A percentile compares a stretch with the other conserved stretches of the same genome.
Evolutionary conservation across 495 filamentous ascomycete species (phyloP).

Genomic region (Tuber brumale): DNA sequence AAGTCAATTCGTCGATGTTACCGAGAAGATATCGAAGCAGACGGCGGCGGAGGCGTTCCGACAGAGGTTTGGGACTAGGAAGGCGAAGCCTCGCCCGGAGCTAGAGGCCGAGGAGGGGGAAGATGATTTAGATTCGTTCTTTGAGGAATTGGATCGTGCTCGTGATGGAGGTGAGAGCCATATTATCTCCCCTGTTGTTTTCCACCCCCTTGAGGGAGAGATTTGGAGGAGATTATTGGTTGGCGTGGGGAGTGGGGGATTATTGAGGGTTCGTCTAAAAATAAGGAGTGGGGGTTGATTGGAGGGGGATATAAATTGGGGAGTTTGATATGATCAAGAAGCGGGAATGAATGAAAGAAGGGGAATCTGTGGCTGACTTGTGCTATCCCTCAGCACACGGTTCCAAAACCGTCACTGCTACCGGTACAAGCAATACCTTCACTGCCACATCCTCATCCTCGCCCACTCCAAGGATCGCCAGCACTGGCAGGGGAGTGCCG

Average conservation of each 20-base stretch:
- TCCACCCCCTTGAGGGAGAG: slow-evolving; percentile 16
- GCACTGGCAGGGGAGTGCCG: background rate
- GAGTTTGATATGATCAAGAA: background rate
- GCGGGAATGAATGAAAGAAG: background rate
- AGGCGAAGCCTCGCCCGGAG: slow-evolving; percentile 28
- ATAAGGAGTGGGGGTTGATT: background rate
- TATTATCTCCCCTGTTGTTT: slow-evolving; percentile 11
- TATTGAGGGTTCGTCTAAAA: background rate
- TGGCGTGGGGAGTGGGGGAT: slow-evolving; percentile 18
- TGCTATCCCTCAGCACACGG: background rate
- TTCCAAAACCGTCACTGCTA: background rate
- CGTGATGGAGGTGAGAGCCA: slow-evolving; percentile 22
- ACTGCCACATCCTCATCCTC: slow-evolving; percentile 1
- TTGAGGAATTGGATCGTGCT: slow-evolving; percentile 32
- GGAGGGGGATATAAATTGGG: background rate
- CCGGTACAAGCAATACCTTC: background rate
- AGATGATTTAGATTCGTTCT: slow-evolving; percentile 39
- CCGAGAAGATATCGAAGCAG: slow-evolving; percentile 40
- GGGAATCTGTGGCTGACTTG: background rate
- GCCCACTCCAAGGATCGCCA: background rate
- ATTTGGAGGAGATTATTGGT: slow-evolving; percentile 12
- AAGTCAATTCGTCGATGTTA: slow-evolving; percentile 38
- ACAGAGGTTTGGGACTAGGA: slow-evolving; percentile 36
- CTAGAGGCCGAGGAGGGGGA: slow-evolving; percentile 14
- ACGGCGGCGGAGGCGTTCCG: slow-evolving; percentile 39